Percentiles rank a stretch among this genome's conserved stretches.
These are phyloP conservation scores for Suillus plorans DNA, from an alignment of 768 basidiomycete genomes.

Conservation along the genomic window DNA sequence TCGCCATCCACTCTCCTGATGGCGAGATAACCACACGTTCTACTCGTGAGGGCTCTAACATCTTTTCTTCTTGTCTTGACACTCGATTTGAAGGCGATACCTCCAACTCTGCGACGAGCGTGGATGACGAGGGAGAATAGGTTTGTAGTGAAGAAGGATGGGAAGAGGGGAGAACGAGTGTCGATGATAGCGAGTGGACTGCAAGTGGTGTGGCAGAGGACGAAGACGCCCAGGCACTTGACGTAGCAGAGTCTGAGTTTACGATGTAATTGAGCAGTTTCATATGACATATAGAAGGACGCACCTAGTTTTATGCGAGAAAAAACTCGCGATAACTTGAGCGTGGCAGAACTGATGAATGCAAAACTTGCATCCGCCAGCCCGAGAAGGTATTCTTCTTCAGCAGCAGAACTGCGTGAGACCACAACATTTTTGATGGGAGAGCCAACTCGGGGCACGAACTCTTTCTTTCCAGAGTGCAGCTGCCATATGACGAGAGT, in stretches of 20 bases:
- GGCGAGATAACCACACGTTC: slow-evolving; percentile 65
- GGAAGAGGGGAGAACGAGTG: slow-evolving; percentile 87
- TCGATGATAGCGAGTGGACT: slow-evolving; percentile 68
- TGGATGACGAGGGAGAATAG: slow-evolving; percentile 72
- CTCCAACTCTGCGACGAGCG: slow-evolving; percentile 83
- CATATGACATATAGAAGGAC: slow-evolving; percentile 18
- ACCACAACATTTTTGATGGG: slow-evolving; percentile 74
- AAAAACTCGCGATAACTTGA: slow-evolving; percentile 71
- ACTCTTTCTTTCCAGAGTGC: slow-evolving; percentile 85
- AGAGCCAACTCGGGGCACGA: slow-evolving; percentile 88
- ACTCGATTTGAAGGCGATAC: slow-evolving; percentile 92
- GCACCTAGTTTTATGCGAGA: slow-evolving; percentile 78
- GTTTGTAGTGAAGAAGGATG: slow-evolving; percentile 95
- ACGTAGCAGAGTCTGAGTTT: slow-evolving; percentile 35
- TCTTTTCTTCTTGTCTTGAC: slow-evolving; percentile 75
- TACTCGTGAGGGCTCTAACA: slow-evolving; percentile 73
- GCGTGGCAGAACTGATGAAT: slow-evolving; percentile 69
- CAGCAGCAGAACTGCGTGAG: slow-evolving; percentile 45
- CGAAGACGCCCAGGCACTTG: slow-evolving; percentile 37
- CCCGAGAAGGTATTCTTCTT: slow-evolving; percentile 87
- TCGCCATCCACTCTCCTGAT: slow-evolving; percentile 89
- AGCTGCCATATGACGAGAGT: slow-evolving; percentile 98
- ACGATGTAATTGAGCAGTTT: slow-evolving; percentile 6
- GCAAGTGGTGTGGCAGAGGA: slow-evolving; percentile 62
- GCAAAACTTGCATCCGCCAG: slow-evolving; percentile 79